phyloP scores from a whole-genome alignment of 176 grass and related monocot species.

The Rhynchospora tenuis region DNA sequence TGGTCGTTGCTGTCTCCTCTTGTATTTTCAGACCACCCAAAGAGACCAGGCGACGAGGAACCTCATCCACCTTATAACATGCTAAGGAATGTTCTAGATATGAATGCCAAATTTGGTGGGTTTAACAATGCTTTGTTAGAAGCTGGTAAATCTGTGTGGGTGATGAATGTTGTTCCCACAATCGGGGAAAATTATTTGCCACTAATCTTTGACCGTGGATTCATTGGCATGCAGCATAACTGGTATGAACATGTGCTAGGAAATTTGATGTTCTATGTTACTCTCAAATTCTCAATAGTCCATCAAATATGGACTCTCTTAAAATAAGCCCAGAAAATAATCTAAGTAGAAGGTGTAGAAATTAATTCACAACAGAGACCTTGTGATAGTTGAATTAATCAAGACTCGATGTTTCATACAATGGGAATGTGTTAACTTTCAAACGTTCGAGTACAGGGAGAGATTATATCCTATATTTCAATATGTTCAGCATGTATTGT shows the following conservation, averaged over 20 bases:
- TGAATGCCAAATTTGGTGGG: conserved; percentile 92
- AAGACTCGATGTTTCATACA: neutral
- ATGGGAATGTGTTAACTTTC: neutral
- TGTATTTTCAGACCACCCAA: conserved; percentile 99
- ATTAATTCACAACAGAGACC: neutral
- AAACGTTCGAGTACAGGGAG: neutral
- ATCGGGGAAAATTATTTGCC: conserved; percentile 63
- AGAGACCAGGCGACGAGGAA: conserved; percentile 91
- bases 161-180: conserved; percentile 94
- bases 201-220: conserved; percentile 74
- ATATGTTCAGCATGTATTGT: neutral
- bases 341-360: neutral
- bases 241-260: conserved; percentile 41
- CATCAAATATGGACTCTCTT: neutral
- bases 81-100: conserved; percentile 97
- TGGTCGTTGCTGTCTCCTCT: conserved; percentile 91
- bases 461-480: neutral
- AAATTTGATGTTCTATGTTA: neutral
- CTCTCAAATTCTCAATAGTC: neutral
- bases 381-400: neutral
- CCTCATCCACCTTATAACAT: conserved; percentile 94
- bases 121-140: conserved; percentile 94
- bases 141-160: conserved; percentile 77
- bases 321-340: neutral
- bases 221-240: conserved; percentile 86